These are phyloP conservation scores for Lichtheimia ornata DNA, from an alignment of 371 early-diverging fungal species.

Conservation along the genomic window DNA sequence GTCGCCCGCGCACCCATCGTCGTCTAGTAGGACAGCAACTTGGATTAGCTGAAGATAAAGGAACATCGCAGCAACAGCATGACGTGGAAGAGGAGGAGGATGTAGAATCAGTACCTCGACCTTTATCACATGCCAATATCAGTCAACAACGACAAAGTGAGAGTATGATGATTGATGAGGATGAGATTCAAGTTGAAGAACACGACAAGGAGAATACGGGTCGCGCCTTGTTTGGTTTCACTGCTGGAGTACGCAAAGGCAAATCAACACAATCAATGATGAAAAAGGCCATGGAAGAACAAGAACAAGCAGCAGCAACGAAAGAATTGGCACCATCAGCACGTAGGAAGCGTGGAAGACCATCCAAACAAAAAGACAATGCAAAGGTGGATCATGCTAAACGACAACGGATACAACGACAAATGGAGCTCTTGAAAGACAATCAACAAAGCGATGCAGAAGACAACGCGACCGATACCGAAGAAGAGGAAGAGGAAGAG, in stretches of 20 bases:
- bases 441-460: conserved; percentile 19
- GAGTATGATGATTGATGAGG: conserved; percentile 15
- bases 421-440: conserved; percentile 31
- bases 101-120: conserved; percentile 9
- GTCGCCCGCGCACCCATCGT: neutral
- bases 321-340: conserved; percentile 6
- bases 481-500: conserved; percentile 23
- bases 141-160: conserved; percentile 9
- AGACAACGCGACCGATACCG: conserved; percentile 15
- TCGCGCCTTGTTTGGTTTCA: conserved; percentile 37
- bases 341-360: neutral
- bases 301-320: conserved; percentile 12
- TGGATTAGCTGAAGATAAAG: conserved; percentile 14
- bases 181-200: conserved; percentile 19
- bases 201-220: conserved; percentile 40
- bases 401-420: conserved; percentile 27
- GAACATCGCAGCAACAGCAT: conserved; percentile 2
- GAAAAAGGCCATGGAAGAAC: conserved; percentile 31
- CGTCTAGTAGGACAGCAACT: conserved; percentile 6
- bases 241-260: conserved; percentile 10
- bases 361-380: conserved; percentile 10
- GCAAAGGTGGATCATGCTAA: conserved; percentile 21
- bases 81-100: conserved; percentile 3
- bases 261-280: conserved; percentile 35
- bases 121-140: conserved; percentile 12